Evolutionary conservation across 2,329 filamentous ascomycete species (phyloP).

Genomic region (Apiospora pterosperma): DNA sequence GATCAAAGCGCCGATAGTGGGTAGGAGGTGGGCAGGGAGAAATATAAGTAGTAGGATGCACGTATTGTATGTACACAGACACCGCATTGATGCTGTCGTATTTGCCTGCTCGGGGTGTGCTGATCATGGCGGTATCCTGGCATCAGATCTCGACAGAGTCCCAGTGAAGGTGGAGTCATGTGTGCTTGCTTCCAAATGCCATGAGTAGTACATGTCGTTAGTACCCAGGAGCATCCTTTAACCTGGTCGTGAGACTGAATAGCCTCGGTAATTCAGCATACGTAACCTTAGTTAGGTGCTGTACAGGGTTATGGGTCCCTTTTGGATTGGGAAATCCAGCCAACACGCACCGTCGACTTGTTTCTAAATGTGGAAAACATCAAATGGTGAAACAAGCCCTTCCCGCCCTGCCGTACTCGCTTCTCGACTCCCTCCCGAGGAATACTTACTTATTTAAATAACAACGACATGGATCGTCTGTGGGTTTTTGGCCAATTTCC

Average conservation of each 20-base stretch:
- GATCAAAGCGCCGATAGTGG: slow-evolving; percentile 2
- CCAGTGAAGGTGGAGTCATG: background rate
- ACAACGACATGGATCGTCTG: background rate
- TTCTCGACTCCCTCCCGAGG: background rate
- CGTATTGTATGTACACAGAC: background rate
- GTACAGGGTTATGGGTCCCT: background rate
- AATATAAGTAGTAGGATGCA: background rate
- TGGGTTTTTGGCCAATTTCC: background rate
- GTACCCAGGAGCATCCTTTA: background rate
- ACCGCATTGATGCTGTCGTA: background rate
- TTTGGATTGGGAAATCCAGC: background rate
- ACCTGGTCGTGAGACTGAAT: background rate
- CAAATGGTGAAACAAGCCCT: slow-evolving; percentile 1
- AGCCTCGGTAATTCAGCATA: background rate
- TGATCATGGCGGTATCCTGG: slow-evolving; percentile 4
- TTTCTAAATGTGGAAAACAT: slow-evolving; percentile 1
- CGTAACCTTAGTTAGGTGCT: too few species aligned
- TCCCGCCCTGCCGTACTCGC: background rate
- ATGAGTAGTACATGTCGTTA: too few species aligned
- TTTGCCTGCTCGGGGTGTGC: background rate
- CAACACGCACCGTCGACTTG: background rate
- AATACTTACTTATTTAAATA: background rate
- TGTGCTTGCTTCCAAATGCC: background rate
- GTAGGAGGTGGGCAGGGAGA: background rate
- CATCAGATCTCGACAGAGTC: slow-evolving; percentile 2